Evolutionary conservation across 176 grass and related monocot species (phyloP).

Genomic region (Pontederia paniculata): DNA sequence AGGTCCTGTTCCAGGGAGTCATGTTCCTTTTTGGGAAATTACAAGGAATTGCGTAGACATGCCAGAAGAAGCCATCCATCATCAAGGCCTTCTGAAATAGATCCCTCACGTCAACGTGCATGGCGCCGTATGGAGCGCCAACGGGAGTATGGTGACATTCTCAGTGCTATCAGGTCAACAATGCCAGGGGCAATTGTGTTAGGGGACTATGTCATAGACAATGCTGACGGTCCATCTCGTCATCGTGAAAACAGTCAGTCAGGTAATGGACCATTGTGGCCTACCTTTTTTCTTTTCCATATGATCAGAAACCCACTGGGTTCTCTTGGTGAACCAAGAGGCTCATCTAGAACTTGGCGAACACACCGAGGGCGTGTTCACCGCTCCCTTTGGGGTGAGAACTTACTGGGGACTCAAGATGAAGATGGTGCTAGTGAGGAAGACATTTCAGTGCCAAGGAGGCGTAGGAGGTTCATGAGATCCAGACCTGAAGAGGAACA

Average conservation of each 20-base stretch:
- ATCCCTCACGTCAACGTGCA: constrained; percentile 42
- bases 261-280: constrained; percentile 38
- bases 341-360: constrained; percentile 28
- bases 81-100: constrained; percentile 51
- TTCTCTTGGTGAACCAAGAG: constrained; percentile 37
- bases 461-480: constrained; percentile 41
- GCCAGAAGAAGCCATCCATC: constrained; percentile 54
- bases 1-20: constrained; percentile 47
- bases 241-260: constrained; percentile 28
- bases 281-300: constrained; percentile 62
- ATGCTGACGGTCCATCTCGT: constrained; percentile 27
- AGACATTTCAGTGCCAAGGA: constrained; percentile 46
- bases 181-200: constrained; percentile 63
- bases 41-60: constrained; percentile 56
- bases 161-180: constrained; percentile 67
- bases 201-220: constrained; percentile 71
- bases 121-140: constrained; percentile 71
- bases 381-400: constrained; percentile 74
- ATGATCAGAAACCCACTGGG: constrained; percentile 41
- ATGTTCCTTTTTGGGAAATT: constrained; percentile 65
- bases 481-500: constrained; percentile 38
- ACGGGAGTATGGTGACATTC: constrained; percentile 57
- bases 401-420: constrained; percentile 51
- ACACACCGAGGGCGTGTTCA: constrained; percentile 32
- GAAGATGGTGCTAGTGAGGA: constrained; percentile 26